These are phyloP conservation scores for Nematocida minor DNA, from an alignment of 371 early-diverging fungal species.

Conservation along the genomic window DNA sequence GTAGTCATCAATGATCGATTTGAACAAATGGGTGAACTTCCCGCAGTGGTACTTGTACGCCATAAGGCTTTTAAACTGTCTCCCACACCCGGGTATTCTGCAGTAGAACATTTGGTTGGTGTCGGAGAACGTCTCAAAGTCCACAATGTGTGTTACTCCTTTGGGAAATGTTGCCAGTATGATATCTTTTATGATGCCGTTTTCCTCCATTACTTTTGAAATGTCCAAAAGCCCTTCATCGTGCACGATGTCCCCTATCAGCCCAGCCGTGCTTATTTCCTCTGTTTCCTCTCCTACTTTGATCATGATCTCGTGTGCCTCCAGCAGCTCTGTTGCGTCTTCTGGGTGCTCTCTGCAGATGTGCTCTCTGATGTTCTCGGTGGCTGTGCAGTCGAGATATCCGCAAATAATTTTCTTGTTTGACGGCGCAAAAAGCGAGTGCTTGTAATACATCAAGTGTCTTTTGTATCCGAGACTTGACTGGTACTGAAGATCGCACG, in stretches of 20 bases:
- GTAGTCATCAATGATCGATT: slow-evolving; percentile 50
- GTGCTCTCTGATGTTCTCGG: slow-evolving; percentile 33
- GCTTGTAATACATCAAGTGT: slow-evolving; percentile 52
- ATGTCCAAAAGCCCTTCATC: slow-evolving; percentile 51
- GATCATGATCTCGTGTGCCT: slow-evolving; percentile 43
- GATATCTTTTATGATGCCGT: slow-evolving; percentile 42
- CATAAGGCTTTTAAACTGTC: slow-evolving; percentile 54
- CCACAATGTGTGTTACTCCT: slow-evolving; percentile 48
- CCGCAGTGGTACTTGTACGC: slow-evolving; percentile 59
- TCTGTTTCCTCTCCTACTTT: slow-evolving; percentile 41
- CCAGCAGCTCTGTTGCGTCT: slow-evolving; percentile 38
- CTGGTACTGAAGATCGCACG: slow-evolving; percentile 45
- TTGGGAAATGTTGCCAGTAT: slow-evolving; percentile 31
- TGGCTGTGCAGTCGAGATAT: slow-evolving; percentile 25
- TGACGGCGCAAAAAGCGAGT: slow-evolving; percentile 42
- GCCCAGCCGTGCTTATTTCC: slow-evolving; percentile 1
- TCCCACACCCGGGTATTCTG: slow-evolving; percentile 52
- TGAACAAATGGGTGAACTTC: slow-evolving; percentile 49
- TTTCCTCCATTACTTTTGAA: slow-evolving; percentile 40
- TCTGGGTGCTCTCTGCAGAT: slow-evolving; percentile 11
- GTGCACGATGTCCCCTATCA: slow-evolving; percentile 41
- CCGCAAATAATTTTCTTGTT: slow-evolving; percentile 43
- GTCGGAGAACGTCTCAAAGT: slow-evolving; percentile 40
- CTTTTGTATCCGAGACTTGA: slow-evolving; percentile 51
- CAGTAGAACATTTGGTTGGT: slow-evolving; percentile 45